Evolutionary conservation across 2,329 filamentous ascomycete genomes (phyloP).

Genomic region (Fusarium phyllophilum): DNA sequence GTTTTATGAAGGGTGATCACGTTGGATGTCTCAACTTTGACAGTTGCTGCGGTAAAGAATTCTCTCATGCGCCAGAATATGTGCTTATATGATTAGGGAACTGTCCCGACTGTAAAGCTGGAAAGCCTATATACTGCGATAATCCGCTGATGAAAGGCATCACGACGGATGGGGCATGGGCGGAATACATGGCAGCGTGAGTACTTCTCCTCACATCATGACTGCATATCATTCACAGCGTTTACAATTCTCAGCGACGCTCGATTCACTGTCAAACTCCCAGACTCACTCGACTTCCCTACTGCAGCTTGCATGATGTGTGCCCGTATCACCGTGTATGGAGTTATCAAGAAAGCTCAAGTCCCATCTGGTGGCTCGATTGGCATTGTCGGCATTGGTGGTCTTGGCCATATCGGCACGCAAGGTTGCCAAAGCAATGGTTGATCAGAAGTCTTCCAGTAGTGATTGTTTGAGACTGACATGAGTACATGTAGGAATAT

Average conservation of each 20-base stretch:
- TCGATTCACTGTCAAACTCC: neutral
- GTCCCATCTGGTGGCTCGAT: conserved; percentile 4
- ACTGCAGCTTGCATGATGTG: conserved; percentile 11
- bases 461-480: rapidly evolving
- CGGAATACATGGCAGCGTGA: conserved; percentile 14
- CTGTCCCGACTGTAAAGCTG: neutral
- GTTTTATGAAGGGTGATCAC: neutral
- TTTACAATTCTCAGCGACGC: neutral
- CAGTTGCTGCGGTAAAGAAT: neutral
- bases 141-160: neutral
- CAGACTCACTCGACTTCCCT: neutral
- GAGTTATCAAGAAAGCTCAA: neutral
- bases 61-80: rapidly evolving
- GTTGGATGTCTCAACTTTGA: conserved; percentile 22
- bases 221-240: too few species aligned
- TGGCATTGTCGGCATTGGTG: conserved; percentile 1
- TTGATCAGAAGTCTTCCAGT: rapidly evolving
- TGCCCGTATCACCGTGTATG: neutral
- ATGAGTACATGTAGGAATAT: neutral
- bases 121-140: neutral
- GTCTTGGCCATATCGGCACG: conserved; percentile 2
- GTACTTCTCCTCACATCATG: neutral
- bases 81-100: neutral
- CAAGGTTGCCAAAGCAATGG: conserved; percentile 10
- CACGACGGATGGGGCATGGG: conserved; percentile 2